Evolutionary conservation across 2,329 filamentous ascomycete species (phyloP), one percentile per base, ranked within the genome.

Genomic region (Orbilia ellipsospora): DNA sequence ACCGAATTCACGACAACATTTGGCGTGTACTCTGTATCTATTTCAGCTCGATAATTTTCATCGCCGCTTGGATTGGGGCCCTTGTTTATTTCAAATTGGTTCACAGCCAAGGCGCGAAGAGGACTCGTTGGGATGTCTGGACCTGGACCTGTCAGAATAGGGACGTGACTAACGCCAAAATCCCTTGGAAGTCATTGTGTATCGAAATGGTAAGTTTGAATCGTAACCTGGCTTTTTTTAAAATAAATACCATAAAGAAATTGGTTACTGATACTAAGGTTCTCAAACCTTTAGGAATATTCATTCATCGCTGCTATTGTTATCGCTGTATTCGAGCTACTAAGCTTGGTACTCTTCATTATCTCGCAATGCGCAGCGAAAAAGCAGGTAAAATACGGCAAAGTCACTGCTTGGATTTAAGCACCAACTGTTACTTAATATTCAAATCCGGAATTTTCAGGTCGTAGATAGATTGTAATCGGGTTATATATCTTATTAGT

Each of bases 91-190:
- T 50, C 44, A 62, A 36, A 36, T 2, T 62, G 13, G 12, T 48
- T 15, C 16, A 51, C n/a, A 51, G 42, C 13, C 42, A 31, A 18
- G 59, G 59, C 16, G 23, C 1, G 18, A 62, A 20, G 15, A 62
- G 42, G 13, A 31, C n/a, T 36, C 5, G 18, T 26, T 62, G 59
- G 59, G 59, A 62, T 62, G 10, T 62, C 13, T 62, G 59, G 59
- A 36, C 59, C 7, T 62, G 44, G 42, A 51, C 44, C n/a, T 62
- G 59, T 36, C 28, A 31, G 23, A 62, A 51, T 16, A 62, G 31
- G 44, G 5, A 12, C 16, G 16, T 15, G 2, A 18, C 13, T 15
- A 8, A 2, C 6, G 59, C 42, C 15, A 16, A 50, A 4, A 62
- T 51, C 20, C 44, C 44, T n/a, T 48, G 44, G 44, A 48, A 48